phyloP scores from a whole-genome alignment of 176 grass and related monocot species.

The Pontederia paniculata region DNA sequence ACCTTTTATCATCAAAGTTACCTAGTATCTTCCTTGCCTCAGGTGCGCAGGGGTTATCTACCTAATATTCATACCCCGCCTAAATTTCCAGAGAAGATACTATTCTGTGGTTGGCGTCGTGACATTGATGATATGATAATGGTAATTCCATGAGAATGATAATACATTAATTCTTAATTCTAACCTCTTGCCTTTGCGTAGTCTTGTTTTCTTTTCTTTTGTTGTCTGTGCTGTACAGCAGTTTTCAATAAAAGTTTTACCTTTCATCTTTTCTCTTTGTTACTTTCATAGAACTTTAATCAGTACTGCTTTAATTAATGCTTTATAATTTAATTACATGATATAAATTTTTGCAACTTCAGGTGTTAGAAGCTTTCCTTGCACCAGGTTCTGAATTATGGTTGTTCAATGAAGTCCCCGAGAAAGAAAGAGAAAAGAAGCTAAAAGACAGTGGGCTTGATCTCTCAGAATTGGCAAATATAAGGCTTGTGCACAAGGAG shows the following conservation, averaged over 20 bases:
- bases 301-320: background rate
- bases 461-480: constrained; percentile 63
- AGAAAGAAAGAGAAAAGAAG: constrained; percentile 91
- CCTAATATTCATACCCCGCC: constrained; percentile 60
- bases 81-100: constrained; percentile 95
- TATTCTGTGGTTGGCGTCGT: constrained; percentile 98
- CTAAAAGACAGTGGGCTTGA: constrained; percentile 72
- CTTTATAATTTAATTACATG: background rate
- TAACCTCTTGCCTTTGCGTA: constrained; percentile 1
- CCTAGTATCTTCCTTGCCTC: constrained; percentile 18
- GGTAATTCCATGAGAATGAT: constrained; percentile 37
- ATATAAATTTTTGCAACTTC: constrained; percentile 4
- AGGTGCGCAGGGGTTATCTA: constrained; percentile 67
- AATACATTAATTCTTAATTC: constrained; percentile 3
- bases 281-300: background rate
- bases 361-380: constrained; percentile 98
- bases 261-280: background rate
- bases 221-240: background rate
- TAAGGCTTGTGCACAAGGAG: constrained; percentile 95
- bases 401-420: constrained; percentile 96
- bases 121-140: constrained; percentile 99
- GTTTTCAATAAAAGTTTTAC: background rate
- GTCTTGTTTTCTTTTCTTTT: background rate
- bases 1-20: constrained; percentile 8
- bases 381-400: constrained; percentile 86